Conservation (phyloP, 805 yeast species). For the Yarrowia osloensis region DNA sequence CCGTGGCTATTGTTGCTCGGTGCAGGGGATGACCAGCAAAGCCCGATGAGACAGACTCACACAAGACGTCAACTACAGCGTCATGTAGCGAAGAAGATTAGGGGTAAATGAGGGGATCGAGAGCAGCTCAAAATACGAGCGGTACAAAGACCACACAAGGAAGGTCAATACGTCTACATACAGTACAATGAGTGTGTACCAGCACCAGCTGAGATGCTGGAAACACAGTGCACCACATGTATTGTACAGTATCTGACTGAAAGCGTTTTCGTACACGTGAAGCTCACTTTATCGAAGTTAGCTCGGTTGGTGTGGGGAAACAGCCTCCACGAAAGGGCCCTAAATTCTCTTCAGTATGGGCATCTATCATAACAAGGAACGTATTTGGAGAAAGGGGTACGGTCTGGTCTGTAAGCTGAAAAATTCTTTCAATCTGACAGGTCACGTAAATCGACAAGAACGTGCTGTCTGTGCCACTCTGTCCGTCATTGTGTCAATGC, state of each 20-base stretch:
- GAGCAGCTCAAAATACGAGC: neutral
- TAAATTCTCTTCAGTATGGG: neutral
- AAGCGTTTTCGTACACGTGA: no score
- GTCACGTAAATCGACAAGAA: neutral
- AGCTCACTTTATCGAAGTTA: neutral
- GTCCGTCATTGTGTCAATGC: neutral
- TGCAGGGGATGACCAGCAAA: slow-evolving; percentile 11
- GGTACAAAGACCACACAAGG: neutral
- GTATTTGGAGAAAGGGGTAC: no score
- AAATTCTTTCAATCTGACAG: neutral
- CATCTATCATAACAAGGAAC: neutral
- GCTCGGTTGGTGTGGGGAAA: neutral
- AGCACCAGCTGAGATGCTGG: no score
- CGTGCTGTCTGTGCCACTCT: no score
- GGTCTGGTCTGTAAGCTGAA: no score
- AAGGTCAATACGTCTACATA: neutral
- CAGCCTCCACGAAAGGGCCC: neutral
- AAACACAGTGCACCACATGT: no score
- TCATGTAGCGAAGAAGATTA: neutral
- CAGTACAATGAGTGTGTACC: neutral
- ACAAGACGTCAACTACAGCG: neutral
- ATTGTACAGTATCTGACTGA: no score
- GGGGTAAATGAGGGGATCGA: neutral
- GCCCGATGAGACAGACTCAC: neutral
- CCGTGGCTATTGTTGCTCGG: slow-evolving; percentile 3